A percentile compares a stretch with the other conserved stretches of the same genome.
Conservation (phyloP, 2,329 filamentous ascomycete species). For the Mycosphaerelloides madeirae region DNA sequence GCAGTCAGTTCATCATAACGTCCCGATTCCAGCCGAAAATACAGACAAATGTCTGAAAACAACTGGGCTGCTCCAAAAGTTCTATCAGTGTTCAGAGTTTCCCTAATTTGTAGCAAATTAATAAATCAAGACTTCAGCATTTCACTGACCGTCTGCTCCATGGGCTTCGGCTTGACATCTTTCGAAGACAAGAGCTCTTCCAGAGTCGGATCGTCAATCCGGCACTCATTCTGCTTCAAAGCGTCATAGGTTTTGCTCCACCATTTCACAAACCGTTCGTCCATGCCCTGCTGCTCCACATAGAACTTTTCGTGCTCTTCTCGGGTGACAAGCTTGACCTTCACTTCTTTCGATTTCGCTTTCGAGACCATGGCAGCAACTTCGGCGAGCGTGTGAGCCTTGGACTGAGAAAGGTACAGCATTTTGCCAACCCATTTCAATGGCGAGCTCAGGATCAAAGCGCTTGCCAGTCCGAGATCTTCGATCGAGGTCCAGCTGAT, state of each 20-base stretch:
- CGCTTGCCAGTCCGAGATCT: slow-evolving; percentile 42
- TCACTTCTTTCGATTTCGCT: slow-evolving; percentile 24
- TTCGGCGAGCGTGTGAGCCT: slow-evolving; percentile 25
- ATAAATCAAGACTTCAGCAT: slow-evolving; percentile 31
- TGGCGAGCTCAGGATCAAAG: slow-evolving; percentile 34
- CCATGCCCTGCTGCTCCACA: slow-evolving; percentile 33
- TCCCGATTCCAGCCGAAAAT: too few species aligned
- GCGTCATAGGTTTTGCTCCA: slow-evolving; percentile 46
- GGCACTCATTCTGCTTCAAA: slow-evolving; percentile 39
- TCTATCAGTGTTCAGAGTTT: too few species aligned
- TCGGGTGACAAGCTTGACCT: slow-evolving; percentile 34
- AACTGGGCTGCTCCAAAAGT: too few species aligned
- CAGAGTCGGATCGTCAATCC: slow-evolving; percentile 39
- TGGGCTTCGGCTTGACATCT: slow-evolving; percentile 33
- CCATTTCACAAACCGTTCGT: slow-evolving; percentile 40
- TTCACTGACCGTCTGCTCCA: slow-evolving; percentile 39
- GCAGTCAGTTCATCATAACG: too few species aligned
- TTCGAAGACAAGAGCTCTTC: slow-evolving; percentile 35
- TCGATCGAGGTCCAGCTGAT: slow-evolving; percentile 43
- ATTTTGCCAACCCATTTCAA: slow-evolving; percentile 35
- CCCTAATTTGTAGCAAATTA: too few species aligned
- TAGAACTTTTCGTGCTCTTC: slow-evolving; percentile 42
- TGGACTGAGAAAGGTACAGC: slow-evolving; percentile 35
- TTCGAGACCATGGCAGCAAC: slow-evolving; percentile 27
- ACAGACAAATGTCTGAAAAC: too few species aligned